Evolutionary conservation across 2,329 filamentous ascomycete genomes (phyloP).

Genomic region (Polychaeton citri): DNA sequence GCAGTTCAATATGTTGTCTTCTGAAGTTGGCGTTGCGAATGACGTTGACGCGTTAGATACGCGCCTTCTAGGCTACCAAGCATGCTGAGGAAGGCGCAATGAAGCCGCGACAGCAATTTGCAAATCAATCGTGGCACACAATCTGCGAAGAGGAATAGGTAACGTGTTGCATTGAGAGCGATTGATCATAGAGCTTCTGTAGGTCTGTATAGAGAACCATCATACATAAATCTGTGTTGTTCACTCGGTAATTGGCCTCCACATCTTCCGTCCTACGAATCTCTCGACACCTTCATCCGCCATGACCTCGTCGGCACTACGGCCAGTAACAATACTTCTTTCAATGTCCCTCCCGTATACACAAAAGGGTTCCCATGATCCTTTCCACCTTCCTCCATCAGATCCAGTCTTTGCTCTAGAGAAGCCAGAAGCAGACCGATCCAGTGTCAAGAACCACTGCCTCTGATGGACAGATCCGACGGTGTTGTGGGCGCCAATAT

Average conservation of each 20-base stretch:
- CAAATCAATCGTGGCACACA: too few relatives aligned
- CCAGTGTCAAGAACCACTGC: conserved; percentile 52
- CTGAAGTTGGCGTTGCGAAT: too few relatives aligned
- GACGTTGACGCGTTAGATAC: too few relatives aligned
- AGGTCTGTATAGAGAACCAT: too few relatives aligned
- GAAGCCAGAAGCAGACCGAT: conserved; percentile 47
- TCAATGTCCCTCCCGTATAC: conserved; percentile 49
- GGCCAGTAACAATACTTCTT: conserved; percentile 53
- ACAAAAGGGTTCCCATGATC: conserved; percentile 44
- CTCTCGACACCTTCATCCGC: conserved; percentile 45
- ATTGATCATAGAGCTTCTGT: too few relatives aligned
- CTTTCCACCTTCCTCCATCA: conserved; percentile 16
- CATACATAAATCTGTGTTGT: too few relatives aligned
- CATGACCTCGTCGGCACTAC: conserved; percentile 46
- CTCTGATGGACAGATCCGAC: conserved; percentile 56
- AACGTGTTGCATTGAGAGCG: too few relatives aligned
- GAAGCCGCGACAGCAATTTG: too few relatives aligned
- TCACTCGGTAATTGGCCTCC: conserved; percentile 32
- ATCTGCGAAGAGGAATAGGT: too few relatives aligned
- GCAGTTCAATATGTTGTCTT: too few relatives aligned
- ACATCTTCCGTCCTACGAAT: conserved; percentile 47
- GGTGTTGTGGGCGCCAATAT: conserved; percentile 50
- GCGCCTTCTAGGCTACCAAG: too few relatives aligned
- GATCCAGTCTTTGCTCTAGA: conserved; percentile 20
- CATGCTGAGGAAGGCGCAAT: too few relatives aligned